Conservation (phyloP, 2,329 filamentous ascomycete genomes). For the Cercospora nicotianae region DNA sequence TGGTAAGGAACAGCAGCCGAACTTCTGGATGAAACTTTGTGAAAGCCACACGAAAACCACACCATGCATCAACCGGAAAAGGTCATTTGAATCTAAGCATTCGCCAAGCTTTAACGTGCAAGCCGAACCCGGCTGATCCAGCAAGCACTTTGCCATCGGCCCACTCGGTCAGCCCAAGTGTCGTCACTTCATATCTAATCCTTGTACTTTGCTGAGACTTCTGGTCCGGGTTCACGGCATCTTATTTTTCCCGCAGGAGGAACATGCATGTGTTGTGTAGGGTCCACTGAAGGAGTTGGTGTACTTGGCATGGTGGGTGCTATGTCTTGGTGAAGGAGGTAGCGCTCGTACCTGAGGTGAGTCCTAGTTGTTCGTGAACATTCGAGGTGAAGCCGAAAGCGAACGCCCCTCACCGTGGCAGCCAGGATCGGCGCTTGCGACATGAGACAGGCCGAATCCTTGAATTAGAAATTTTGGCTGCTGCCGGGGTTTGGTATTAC, state of each 20-base stretch:
- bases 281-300: neutral
- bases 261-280: neutral
- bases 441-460: neutral
- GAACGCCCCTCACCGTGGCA: neutral
- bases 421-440: neutral
- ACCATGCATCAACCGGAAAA: neutral
- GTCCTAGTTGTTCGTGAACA: neutral
- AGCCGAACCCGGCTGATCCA: neutral
- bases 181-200: conserved; percentile 4
- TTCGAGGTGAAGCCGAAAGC: neutral
- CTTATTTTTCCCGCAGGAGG: neutral
- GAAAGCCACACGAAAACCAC: neutral
- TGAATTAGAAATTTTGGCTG: neutral
- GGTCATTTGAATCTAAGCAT: neutral
- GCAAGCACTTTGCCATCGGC: neutral
- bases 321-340: neutral
- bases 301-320: neutral
- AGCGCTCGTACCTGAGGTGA: neutral
- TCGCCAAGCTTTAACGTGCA: neutral
- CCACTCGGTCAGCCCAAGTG: neutral
- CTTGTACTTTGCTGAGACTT: neutral
- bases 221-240: neutral
- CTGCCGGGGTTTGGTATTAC: neutral
- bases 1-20: neutral
- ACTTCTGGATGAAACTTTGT: neutral